These are phyloP conservation scores for Tagetes patula DNA, from an alignment of 129 eudicot genomes.

Conservation along the genomic window DNA sequence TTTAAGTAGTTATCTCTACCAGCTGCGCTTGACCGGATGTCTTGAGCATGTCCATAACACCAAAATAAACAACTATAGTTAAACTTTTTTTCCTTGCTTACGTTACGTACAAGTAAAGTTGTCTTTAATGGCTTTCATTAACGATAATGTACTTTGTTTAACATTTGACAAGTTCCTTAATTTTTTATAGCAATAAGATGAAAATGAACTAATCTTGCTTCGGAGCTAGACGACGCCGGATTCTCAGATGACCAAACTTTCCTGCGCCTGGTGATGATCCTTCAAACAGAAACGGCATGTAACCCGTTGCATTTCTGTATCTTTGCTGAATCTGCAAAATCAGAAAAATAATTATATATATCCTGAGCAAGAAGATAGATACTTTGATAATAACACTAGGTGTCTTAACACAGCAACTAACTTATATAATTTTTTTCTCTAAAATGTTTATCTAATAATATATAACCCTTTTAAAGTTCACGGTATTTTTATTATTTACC, in stretches of 20 bases:
- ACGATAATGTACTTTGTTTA: not conserved
- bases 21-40: not conserved
- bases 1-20: too few relatives aligned
- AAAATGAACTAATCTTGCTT: conserved; percentile 26
- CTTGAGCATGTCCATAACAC: not conserved
- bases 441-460: not conserved
- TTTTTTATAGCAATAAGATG: not conserved
- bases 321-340: conserved; percentile 72
- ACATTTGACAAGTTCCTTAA: conserved; percentile 17
- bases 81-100: not conserved
- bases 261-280: conserved; percentile 99
- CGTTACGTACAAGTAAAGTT: not conserved
- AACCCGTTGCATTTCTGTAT: conserved; percentile 81
- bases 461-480: not conserved
- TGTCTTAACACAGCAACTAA: not conserved
- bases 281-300: conserved; percentile 76
- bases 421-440: not conserved
- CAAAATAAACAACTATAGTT: not conserved
- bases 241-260: conserved; percentile 82
- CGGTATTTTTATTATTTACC: conserved; percentile 38
- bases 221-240: conserved; percentile 52
- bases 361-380: not conserved
- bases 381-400: not conserved
- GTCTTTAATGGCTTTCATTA: not conserved
- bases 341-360: not conserved